phyloP scores from a whole-genome alignment of 495 filamentous ascomycete genomes.

The Trichocladium antarcticum region DNA sequence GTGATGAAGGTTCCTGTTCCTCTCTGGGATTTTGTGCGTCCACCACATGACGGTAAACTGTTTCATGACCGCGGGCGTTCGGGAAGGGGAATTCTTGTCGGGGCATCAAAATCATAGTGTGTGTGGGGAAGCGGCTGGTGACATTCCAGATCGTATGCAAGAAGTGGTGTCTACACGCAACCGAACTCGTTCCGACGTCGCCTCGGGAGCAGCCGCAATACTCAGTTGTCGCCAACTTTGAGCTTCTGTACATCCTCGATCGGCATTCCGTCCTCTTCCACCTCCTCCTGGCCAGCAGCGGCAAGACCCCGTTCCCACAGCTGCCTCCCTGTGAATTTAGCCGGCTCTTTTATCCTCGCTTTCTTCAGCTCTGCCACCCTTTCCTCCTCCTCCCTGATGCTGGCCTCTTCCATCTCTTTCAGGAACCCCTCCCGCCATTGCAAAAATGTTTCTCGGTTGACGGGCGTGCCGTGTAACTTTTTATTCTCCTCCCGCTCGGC shows the following conservation, averaged over 20 bases:
- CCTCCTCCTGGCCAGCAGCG: conserved; percentile 61
- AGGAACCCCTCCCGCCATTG: conserved; percentile 72
- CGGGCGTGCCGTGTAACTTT: conserved; percentile 87
- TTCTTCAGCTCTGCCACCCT: conserved; percentile 65
- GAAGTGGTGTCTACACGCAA: not conserved
- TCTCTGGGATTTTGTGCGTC: not conserved
- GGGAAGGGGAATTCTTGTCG: conserved; percentile 12
- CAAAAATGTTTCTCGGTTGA: conserved; percentile 73
- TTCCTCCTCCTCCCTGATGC: conserved; percentile 53
- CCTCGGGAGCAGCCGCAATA: not conserved
- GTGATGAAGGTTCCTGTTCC: not conserved
- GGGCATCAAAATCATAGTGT: not conserved
- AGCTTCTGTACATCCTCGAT: conserved; percentile 54
- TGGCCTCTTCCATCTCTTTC: conserved; percentile 64
- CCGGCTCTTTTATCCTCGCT: conserved; percentile 52
- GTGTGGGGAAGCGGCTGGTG: not conserved
- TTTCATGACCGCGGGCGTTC: conserved; percentile 15
- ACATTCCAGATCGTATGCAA: not conserved
- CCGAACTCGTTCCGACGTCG: not conserved
- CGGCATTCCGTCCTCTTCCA: conserved; percentile 37
- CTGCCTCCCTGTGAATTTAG: conserved; percentile 64
- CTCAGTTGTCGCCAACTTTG: conserved; percentile 40
- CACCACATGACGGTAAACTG: not conserved
- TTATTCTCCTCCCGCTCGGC: conserved; percentile 86
- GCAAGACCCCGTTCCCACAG: conserved; percentile 76